phyloP scores from a whole-genome alignment of 345 rosid genomes.

The Abelmoschus esculentus region DNA sequence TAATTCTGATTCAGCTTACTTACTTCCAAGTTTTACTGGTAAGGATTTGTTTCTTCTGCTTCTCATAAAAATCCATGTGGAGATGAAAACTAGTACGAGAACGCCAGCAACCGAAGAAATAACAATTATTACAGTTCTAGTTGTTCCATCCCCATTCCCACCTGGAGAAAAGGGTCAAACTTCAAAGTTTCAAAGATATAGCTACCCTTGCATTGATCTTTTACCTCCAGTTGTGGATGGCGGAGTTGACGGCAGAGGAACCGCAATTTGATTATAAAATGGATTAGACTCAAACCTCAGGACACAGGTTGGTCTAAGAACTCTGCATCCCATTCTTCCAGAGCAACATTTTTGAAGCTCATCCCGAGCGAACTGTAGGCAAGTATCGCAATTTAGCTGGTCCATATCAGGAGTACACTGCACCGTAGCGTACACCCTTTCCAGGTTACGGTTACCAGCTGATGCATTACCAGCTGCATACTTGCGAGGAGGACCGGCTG shows the following conservation, averaged over 20 bases:
- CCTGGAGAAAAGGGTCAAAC: not conserved
- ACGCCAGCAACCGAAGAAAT: conserved; percentile 3
- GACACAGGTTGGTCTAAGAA: conserved; percentile 19
- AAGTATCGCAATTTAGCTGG: conserved; percentile 25
- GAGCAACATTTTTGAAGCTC: conserved; percentile 20
- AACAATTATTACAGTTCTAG: not conserved
- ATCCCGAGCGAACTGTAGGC: conserved; percentile 17
- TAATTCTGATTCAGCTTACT: conserved; percentile 1
- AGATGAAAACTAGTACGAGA: not conserved
- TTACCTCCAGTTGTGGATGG: not conserved
- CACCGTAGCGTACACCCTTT: conserved; percentile 18
- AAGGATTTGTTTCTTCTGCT: not conserved
- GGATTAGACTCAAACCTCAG: conserved; percentile 14
- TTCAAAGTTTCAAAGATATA: not conserved
- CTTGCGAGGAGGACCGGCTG: conserved; percentile 1
- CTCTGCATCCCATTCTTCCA: conserved; percentile 30
- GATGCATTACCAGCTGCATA: conserved; percentile 2
- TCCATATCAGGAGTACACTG: conserved; percentile 59
- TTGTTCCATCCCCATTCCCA: not conserved
- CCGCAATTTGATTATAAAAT: not conserved
- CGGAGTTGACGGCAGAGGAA: not conserved
- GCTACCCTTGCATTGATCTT: not conserved
- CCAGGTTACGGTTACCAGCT: not conserved
- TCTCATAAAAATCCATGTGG: not conserved
- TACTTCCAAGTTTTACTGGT: conserved; percentile 1